Evolutionary conservation across 1,139 yeast species (phyloP), one percentile per base, ranked within the genome.

Genomic region (Sugiyamaella xylanicola): DNA sequence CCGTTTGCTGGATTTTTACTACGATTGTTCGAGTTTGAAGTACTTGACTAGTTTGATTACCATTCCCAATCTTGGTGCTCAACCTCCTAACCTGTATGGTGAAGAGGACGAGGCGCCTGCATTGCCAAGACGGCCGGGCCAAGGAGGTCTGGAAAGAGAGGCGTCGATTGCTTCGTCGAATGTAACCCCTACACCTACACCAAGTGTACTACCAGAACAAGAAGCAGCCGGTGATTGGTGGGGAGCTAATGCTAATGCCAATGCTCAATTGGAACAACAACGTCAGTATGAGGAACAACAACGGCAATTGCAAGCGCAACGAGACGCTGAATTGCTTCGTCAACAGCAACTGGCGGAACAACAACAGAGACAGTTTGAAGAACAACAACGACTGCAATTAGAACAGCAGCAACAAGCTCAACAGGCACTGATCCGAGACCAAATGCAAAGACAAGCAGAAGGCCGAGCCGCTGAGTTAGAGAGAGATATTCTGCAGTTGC

Each of bases 11-110:
- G 95, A 90, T 63, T 90, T 93, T 65, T 93, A 89, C 73, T 89
- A 95, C 41, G 97, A 92, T 67, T 90, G 97, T 70, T 86, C 93
- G 20, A 83, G 93, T 1, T 83, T 93, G 60, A 87, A 87, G 69
- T 90, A 87, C 66, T 79, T 93, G 67, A 85, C 96, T 1, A 83
- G 92, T 51, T 79, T 93, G 69, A 86, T 93, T 48, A 86, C 95
- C 2, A 85, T 93, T 60, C 99, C 99, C 41, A 83, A 87, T 64
- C 77, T 93, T 55, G 84, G 92, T 8, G 74, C 74, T 48, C 83
- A 87, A 13, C 90, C 97, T 16, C 90, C 91, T 48, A 79, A 88
- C 60, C 75, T 82, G 58, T 74, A 78, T 37, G 77, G 74, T 35
- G 85, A 78, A 50, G 78, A 72, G 41, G 74, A 68, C 52, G 78